These are phyloP conservation scores for Centrapalus pauciflorus DNA, from an alignment of 129 eudicot species.

Conservation along the genomic window DNA sequence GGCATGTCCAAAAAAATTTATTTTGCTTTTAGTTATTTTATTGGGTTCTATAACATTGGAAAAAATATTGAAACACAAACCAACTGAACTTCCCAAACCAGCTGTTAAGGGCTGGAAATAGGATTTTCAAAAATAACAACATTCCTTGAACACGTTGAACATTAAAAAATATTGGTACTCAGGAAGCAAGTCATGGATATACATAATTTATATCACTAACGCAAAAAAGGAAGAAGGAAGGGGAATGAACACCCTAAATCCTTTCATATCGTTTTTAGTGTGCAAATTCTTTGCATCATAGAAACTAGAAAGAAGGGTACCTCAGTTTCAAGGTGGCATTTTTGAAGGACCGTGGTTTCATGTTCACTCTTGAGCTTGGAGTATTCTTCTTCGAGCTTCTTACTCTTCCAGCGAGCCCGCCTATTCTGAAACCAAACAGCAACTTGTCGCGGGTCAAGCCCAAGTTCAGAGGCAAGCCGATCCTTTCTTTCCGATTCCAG, in stretches of 20 bases:
- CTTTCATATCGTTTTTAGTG: neutral
- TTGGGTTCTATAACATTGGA: neutral
- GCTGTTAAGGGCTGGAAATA: neutral
- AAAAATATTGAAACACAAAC: neutral
- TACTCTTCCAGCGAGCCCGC: slow-evolving; percentile 83
- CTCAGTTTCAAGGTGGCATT: slow-evolving; percentile 78
- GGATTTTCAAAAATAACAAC: neutral
- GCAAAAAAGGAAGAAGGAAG: neutral
- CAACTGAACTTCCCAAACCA: neutral
- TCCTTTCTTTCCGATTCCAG: slow-evolving; percentile 85
- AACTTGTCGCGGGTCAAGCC: slow-evolving; percentile 86
- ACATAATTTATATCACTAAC: neutral
- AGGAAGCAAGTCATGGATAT: neutral
- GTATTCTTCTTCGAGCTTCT: slow-evolving; percentile 85
- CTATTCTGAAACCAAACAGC: slow-evolving; percentile 97
- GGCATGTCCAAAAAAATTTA: neutral
- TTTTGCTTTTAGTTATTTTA: neutral
- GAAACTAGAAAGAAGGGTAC: slow-evolving; percentile 21
- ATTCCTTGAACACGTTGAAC: neutral
- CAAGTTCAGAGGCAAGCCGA: slow-evolving; percentile 72
- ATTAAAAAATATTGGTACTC: neutral
- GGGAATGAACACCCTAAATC: neutral
- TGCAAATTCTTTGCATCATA: neutral
- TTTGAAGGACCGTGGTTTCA: slow-evolving; percentile 55
- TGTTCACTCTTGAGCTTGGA: slow-evolving; percentile 60